Conservation (phyloP, 2,329 filamentous ascomycete species). For the Delphinella strobiligena region DNA sequence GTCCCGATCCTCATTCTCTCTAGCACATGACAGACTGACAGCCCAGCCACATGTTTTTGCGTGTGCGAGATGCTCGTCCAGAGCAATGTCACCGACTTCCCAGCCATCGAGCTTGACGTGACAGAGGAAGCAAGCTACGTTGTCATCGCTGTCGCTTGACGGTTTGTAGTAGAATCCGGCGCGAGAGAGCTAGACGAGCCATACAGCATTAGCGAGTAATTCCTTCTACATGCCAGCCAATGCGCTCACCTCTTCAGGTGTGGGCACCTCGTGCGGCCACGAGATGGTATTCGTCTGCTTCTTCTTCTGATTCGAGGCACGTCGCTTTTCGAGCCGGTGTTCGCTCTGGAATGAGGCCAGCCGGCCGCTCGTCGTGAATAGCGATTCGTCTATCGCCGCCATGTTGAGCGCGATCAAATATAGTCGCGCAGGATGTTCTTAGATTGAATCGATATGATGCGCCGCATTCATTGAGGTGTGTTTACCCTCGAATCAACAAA, state of each 20-base stretch:
- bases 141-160: conserved; percentile 63
- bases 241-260: conserved; percentile 48
- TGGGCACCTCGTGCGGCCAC: conserved; percentile 69
- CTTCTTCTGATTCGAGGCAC: conserved; percentile 52
- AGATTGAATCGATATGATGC: neutral
- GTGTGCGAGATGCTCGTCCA: conserved; percentile 76
- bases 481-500: neutral
- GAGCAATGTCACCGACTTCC: conserved; percentile 75
- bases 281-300: conserved; percentile 41
- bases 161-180: conserved; percentile 89
- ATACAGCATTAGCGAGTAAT: too few species aligned
- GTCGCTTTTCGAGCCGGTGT: conserved; percentile 53
- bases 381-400: conserved; percentile 2
- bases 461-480: neutral
- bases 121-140: conserved; percentile 83
- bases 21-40: conserved; percentile 46
- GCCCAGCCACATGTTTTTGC: conserved; percentile 81
- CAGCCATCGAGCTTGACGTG: conserved; percentile 76
- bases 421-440: neutral
- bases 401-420: neutral
- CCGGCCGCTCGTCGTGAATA: conserved; percentile 22
- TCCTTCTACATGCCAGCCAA: conserved; percentile 3
- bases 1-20: conserved; percentile 49
- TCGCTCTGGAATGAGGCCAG: conserved; percentile 65
- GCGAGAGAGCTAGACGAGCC: conserved; percentile 55